Evolutionary conservation across 176 grass and related monocot species (phyloP).

Genomic region (Lolium perenne): DNA sequence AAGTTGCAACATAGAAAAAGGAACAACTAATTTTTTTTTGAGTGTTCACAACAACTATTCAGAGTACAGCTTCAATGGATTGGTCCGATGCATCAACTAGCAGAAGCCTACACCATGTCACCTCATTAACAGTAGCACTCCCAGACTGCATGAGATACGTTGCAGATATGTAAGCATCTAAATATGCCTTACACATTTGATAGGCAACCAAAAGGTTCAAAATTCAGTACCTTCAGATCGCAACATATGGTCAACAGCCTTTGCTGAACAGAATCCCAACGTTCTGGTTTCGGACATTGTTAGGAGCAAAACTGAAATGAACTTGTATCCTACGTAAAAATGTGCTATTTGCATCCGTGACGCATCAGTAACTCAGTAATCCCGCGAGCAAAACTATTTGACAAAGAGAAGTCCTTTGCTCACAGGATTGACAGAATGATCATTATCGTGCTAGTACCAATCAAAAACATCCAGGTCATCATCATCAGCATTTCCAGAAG

Average conservation of each 20-base stretch:
- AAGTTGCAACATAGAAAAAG: neutral
- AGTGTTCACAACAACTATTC: neutral
- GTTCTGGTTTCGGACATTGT: conserved; percentile 22
- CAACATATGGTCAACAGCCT: neutral
- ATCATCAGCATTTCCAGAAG: conserved; percentile 48
- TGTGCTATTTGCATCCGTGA: neutral
- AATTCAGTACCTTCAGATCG: neutral
- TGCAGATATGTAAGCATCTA: neutral
- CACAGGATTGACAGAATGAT: conserved; percentile 7
- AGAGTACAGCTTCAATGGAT: neutral
- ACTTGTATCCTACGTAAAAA: neutral
- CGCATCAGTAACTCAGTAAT: neutral
- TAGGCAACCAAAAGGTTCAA: neutral
- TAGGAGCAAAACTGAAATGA: conserved; percentile 17
- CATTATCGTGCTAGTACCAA: conserved; percentile 50
- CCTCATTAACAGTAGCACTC: neutral
- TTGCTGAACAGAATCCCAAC: neutral
- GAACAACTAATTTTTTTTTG: neutral
- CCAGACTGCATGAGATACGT: neutral
- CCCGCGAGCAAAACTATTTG: neutral
- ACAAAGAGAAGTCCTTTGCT: conserved; percentile 16
- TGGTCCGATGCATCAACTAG: neutral
- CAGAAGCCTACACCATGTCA: neutral
- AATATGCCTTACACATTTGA: neutral
- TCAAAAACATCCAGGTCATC: conserved; percentile 58